Evolutionary conservation across 2,329 filamentous ascomycete species (phyloP).

Genomic region (Penicillium sp.): DNA sequence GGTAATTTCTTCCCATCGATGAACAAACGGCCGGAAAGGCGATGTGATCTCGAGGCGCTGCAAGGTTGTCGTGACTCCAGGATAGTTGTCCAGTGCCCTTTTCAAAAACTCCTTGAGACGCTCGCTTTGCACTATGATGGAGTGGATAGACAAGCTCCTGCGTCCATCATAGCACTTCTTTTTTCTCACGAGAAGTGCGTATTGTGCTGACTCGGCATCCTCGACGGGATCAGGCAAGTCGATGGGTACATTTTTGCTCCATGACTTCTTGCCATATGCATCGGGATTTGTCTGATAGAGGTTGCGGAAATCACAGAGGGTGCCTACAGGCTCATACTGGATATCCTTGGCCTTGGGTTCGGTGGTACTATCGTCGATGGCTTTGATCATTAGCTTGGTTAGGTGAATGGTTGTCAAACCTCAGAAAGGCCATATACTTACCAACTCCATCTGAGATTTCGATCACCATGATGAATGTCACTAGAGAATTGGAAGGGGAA

Average conservation of each 20-base stretch:
- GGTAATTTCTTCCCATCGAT: conserved; percentile 59
- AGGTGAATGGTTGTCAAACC: background rate
- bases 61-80: conserved; percentile 59
- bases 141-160: conserved; percentile 62
- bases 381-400: background rate
- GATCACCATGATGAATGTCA: background rate
- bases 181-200: conserved; percentile 61
- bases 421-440: background rate
- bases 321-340: conserved; percentile 26
- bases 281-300: conserved; percentile 55
- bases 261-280: conserved; percentile 52
- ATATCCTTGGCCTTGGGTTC: background rate
- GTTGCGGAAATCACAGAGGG: conserved; percentile 45
- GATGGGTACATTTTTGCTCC: conserved; percentile 57
- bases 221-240: conserved; percentile 59
- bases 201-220: conserved; percentile 61
- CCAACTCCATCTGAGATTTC: background rate
- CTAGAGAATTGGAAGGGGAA: background rate
- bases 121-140: conserved; percentile 64
- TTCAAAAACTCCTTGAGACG: conserved; percentile 58
- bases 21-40: conserved; percentile 64
- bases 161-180: conserved; percentile 58
- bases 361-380: background rate
- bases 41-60: conserved; percentile 61
- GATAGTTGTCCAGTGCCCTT: conserved; percentile 58